These are phyloP conservation scores for Cystofilobasidium macerans DNA, from an alignment of 768 basidiomycete genomes.

Conservation along the genomic window DNA sequence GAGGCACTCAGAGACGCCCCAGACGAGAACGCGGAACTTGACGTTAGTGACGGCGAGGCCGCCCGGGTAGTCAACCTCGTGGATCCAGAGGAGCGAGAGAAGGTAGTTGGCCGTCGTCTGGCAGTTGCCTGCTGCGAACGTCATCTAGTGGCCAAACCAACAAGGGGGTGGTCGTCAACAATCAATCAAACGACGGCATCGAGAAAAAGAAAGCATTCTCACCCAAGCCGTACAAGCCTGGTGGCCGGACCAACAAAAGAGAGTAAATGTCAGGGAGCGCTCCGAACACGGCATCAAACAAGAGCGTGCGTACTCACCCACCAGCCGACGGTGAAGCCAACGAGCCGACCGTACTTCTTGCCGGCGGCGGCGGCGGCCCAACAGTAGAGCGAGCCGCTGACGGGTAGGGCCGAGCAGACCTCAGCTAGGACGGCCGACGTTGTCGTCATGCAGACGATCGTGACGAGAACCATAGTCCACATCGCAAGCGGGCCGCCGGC, in stretches of 20 bases:
- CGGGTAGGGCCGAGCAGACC: constrained; percentile 65
- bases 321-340: constrained; percentile 84
- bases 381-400: constrained; percentile 80
- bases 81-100: constrained; percentile 69
- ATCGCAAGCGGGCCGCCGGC: constrained; percentile 80
- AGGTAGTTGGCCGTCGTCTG: constrained; percentile 87
- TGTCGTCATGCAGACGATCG: constrained; percentile 70
- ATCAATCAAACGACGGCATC: no score
- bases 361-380: constrained; percentile 92
- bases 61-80: constrained; percentile 71
- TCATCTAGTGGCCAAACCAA: constrained; percentile 93
- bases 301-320: no score
- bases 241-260: no score
- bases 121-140: constrained; percentile 76
- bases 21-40: constrained; percentile 76
- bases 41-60: constrained; percentile 58
- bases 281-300: no score
- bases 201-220: no score
- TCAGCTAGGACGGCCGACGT: constrained; percentile 52
- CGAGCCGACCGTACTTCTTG: constrained; percentile 69
- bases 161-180: no score
- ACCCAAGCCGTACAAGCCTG: no score
- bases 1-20: constrained; percentile 60
- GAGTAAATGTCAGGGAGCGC: no score
- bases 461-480: constrained; percentile 77